phyloP scores from a whole-genome alignment of 306 rosid genomes.

The Prinsepia uniflora region DNA sequence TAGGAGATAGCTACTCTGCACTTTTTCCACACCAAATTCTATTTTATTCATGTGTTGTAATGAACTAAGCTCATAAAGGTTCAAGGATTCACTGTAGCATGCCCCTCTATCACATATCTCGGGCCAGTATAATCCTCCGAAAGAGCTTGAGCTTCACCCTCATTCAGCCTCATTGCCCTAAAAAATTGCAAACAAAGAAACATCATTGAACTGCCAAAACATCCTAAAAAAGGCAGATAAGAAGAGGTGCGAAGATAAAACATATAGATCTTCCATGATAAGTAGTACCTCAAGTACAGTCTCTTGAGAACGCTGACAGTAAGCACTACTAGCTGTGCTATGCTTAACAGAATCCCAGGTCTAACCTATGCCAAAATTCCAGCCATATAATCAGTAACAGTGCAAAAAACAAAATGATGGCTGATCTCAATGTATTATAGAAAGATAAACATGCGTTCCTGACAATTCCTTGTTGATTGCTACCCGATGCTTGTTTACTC shows the following conservation, averaged over 20 bases:
- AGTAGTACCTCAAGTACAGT: conserved; percentile 59
- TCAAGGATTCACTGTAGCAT: conserved; percentile 47
- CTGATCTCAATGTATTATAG: neutral
- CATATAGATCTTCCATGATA: neutral
- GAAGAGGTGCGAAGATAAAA: neutral
- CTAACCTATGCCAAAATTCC: conserved; percentile 65
- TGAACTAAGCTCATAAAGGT: conserved; percentile 19
- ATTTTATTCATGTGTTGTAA: conserved; percentile 10
- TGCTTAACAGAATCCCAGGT: conserved; percentile 37
- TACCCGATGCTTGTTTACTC: conserved; percentile 42
- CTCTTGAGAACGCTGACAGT: conserved; percentile 48
- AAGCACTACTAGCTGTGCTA: conserved; percentile 36
- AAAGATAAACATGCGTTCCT: conserved; percentile 44
- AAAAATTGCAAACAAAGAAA: conserved; percentile 9
- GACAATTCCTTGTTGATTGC: conserved; percentile 29
- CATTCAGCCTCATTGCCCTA: conserved; percentile 68
- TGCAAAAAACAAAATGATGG: conserved; percentile 13
- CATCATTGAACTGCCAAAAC: conserved; percentile 4
- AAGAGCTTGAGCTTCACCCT: conserved; percentile 50
- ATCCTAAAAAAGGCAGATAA: conserved; percentile 9
- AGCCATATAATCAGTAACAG: conserved; percentile 25
- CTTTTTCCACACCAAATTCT: conserved; percentile 2
- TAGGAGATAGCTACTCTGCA: neutral
- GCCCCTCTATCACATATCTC: conserved; percentile 73
- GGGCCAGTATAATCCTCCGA: conserved; percentile 73